Percentiles rank a stretch among this genome's conserved stretches.
Evolutionary conservation across 2,329 filamentous ascomycete genomes (phyloP).

Genomic region (Sporothrix mexicana): DNA sequence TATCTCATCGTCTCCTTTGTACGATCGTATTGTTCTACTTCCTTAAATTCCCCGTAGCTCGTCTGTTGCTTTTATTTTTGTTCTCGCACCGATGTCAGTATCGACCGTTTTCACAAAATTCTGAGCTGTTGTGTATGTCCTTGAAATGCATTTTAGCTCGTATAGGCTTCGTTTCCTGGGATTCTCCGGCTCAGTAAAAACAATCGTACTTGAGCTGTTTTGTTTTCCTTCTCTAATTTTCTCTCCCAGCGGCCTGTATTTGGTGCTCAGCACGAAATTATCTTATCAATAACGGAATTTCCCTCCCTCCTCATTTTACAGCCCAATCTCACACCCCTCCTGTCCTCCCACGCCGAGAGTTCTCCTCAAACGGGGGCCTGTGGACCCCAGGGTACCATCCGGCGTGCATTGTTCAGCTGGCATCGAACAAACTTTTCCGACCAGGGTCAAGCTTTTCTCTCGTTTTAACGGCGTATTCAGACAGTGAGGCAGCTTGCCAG

Average conservation of each 20-base stretch:
- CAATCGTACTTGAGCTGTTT: not conserved
- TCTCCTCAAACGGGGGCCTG: not conserved
- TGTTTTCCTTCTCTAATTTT: not conserved
- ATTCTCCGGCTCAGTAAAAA: not conserved
- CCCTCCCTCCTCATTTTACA: not conserved
- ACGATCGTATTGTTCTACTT: not conserved
- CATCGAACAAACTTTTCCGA: not conserved
- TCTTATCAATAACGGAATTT: too few relatives aligned
- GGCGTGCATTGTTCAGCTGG: conserved; percentile 16
- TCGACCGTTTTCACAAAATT: not conserved
- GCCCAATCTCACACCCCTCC: conserved; percentile 1
- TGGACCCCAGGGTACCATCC: conserved; percentile 1
- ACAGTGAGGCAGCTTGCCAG: too few relatives aligned
- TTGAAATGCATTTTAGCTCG: not conserved
- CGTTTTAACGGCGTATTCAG: too few relatives aligned
- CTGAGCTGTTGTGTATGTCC: conserved; percentile 1
- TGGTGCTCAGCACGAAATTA: too few relatives aligned
- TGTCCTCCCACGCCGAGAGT: not conserved
- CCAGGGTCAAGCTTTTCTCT: not conserved
- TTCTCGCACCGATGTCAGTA: not conserved
- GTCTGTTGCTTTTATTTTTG: not conserved
- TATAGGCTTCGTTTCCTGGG: too few relatives aligned
- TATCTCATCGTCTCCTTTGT: not conserved
- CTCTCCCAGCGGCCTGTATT: not conserved
- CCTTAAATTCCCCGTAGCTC: too few relatives aligned